phyloP scores from a whole-genome alignment of 139 green algal genomes.

The Choricystis sp. region DNA sequence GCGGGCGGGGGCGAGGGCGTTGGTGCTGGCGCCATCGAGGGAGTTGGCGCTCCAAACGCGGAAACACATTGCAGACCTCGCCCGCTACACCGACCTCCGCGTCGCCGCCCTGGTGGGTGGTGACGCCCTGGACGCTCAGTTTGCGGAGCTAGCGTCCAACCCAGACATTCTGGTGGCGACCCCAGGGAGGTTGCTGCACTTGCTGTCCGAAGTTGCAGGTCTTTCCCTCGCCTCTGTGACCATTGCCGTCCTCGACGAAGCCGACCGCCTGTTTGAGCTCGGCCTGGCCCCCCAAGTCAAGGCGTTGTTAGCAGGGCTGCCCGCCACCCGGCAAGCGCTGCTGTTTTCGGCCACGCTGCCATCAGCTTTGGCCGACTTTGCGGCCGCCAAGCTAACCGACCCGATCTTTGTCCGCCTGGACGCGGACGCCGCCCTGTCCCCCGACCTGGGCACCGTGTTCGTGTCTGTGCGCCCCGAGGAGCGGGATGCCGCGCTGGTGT shows the following conservation, averaged over 20 bases:
- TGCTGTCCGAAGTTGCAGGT: constrained; percentile 68
- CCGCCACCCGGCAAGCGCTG: constrained; percentile 66
- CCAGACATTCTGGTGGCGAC: constrained; percentile 93
- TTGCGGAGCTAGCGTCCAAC: constrained; percentile 73
- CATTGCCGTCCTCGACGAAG: constrained; percentile 84
- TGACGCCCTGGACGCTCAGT: constrained; percentile 91
- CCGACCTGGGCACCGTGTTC: constrained; percentile 67
- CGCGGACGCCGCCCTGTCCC: constrained; percentile 69
- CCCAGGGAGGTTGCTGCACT: constrained; percentile 79
- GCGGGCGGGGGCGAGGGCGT: constrained; percentile 41
- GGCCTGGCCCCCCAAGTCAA: constrained; percentile 80
- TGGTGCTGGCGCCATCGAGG: constrained; percentile 81
- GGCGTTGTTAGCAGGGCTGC: constrained; percentile 34
- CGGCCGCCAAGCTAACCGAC: constrained; percentile 55
- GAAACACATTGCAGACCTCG: constrained; percentile 67
- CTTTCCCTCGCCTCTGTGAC: constrained; percentile 51
- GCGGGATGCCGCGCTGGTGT: constrained; percentile 76
- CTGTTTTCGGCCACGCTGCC: constrained; percentile 94
- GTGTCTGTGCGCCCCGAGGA: constrained; percentile 71
- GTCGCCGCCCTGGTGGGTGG: constrained; percentile 77
- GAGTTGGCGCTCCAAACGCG: constrained; percentile 75
- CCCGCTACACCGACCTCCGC: constrained; percentile 59
- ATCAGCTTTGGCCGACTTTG: constrained; percentile 81
- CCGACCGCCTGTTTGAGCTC: constrained; percentile 97
- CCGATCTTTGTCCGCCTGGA: constrained; percentile 88